Base-by-base conservation (phyloP, 202 grass and related monocot species). In the Saccharum hybrid region DNA sequence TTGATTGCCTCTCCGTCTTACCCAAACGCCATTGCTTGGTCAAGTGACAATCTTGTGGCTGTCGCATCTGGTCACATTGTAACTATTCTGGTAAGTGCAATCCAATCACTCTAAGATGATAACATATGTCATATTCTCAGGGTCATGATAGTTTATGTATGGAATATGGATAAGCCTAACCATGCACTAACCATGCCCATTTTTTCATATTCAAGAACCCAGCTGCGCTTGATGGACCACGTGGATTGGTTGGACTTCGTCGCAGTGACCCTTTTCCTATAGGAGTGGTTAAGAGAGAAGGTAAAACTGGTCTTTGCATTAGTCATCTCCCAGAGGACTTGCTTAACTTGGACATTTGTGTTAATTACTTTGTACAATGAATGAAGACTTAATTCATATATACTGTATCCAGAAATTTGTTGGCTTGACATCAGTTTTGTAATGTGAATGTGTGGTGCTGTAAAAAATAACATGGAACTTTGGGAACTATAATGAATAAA, bases 11-110 rank as follows among this genome's bases (percentile, higher is more conserved):
- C 92, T 36, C 89, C 90, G 2, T 93, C 85, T 48, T 95, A 95
- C 80, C 87, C 87, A 23, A 93, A 91, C 21, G 87, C 95, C 46
- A 91, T 98, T n/a, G 63, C 74, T 60, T 98, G 91, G 91, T 98
- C 95, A 12, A 86, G 63, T 66, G 90, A 98, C 30, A 98, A 98
- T 65, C 75, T 98, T 70, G 87, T 94, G 79, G 95, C 90, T 52
- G 75, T 98, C 67, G 92, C 95, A 61, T 94, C 89, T 72, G 89
- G 89, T 71, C 90, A 90, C 41, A 64, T 93, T 63, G 71, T 94
- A 16, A 94, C 92, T 68, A 94, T 97, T 74, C 79, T 97, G 82
- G 92, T 94, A 88, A 68, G 63, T 71, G 63, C 52, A 51, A 34
- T 76, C 68, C 38, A 26, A 66, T 46, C 56, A 41, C 59, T 12